Evolutionary conservation across 164 flowering plant genomes (phyloP).

Genomic region (Berberis vulgaris): DNA sequence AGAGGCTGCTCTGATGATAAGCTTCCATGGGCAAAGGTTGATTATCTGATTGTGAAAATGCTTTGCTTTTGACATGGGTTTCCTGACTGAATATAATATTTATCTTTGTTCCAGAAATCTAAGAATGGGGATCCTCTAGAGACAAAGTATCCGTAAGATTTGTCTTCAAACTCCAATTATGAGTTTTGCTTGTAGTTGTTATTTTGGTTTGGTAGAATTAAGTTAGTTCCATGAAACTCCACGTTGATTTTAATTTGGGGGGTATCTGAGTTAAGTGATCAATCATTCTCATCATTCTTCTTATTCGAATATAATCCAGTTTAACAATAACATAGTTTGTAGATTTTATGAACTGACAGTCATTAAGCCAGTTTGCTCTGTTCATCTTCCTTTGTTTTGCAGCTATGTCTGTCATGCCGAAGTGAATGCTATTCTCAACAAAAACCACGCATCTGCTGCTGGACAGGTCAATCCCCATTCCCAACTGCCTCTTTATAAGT

Average conservation of each 20-base stretch:
- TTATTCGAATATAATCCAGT: too few relatives aligned
- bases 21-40: constrained; percentile 97
- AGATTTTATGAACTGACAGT: too few relatives aligned
- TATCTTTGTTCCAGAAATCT: constrained; percentile 52
- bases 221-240: too few relatives aligned
- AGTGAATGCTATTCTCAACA: constrained; percentile 89
- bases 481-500: too few relatives aligned
- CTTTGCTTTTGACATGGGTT: background rate
- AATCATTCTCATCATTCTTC: too few relatives aligned
- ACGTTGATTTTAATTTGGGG: too few relatives aligned
- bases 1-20: constrained; percentile 94
- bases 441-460: constrained; percentile 88
- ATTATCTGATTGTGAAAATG: background rate
- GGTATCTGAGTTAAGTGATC: too few relatives aligned
- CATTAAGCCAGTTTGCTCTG: too few relatives aligned
- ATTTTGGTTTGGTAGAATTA: too few relatives aligned
- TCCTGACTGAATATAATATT: background rate
- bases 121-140: constrained; percentile 63
- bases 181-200: too few relatives aligned
- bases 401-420: constrained; percentile 98
- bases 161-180: background rate
- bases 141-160: constrained; percentile 89
- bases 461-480: constrained; percentile 53
- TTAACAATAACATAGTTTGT: too few relatives aligned
- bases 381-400: constrained; percentile 7